phyloP scores from a whole-genome alignment of 371 early-diverging fungal genomes.

The Phascolomyces articulosus region DNA sequence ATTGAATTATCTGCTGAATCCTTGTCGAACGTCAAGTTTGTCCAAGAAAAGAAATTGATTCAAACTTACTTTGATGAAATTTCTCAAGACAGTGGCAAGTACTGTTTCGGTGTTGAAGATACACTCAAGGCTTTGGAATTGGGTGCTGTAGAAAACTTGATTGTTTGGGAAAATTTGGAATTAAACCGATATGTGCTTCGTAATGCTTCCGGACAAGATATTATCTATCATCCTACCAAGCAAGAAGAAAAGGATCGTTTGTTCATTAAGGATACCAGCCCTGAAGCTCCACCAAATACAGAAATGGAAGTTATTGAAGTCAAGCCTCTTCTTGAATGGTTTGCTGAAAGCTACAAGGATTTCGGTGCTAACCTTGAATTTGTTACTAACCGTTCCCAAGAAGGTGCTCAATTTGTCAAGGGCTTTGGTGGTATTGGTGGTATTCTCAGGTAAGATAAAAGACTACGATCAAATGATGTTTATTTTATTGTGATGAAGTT shows the following conservation, averaged over 20 bases:
- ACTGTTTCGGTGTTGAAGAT: conserved; percentile 93
- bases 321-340: conserved; percentile 91
- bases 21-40: conserved; percentile 93
- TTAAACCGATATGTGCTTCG: conserved; percentile 68
- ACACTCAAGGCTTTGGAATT: conserved; percentile 93
- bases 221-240: conserved; percentile 72
- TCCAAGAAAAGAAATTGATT: conserved; percentile 97
- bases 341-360: conserved; percentile 94
- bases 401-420: conserved; percentile 97
- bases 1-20: conserved; percentile 92
- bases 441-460: conserved; percentile 21
- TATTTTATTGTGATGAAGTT: neutral
- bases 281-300: conserved; percentile 56
- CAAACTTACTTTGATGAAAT: conserved; percentile 95
- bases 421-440: conserved; percentile 99
- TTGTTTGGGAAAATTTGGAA: conserved; percentile 94
- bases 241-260: conserved; percentile 78
- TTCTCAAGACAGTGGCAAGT: conserved; percentile 93
- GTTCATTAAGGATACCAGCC: conserved; percentile 24
- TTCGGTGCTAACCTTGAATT: conserved; percentile 91
- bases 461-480: no score
- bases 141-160: conserved; percentile 94
- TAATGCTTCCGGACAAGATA: conserved; percentile 62
- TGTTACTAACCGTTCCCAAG: conserved; percentile 93
- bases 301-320: conserved; percentile 80